Conservation (phyloP, 1,284 basidiomycete genomes). For the Coniferiporia sulphurascens region DNA sequence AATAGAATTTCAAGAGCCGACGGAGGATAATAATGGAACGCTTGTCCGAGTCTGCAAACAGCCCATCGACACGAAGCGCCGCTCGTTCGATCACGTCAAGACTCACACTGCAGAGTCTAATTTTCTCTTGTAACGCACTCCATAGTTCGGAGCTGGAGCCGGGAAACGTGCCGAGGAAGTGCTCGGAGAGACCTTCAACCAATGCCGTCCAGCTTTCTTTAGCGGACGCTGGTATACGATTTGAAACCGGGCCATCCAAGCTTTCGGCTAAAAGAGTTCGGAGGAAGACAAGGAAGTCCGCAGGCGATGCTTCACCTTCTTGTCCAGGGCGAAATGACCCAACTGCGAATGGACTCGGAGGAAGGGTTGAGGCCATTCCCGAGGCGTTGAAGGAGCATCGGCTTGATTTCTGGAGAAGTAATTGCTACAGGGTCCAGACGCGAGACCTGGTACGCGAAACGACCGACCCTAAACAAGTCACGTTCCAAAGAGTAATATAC, state of each 20-base stretch:
- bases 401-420: background rate
- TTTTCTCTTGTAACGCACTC: conserved; percentile 51
- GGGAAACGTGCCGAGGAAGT: conserved; percentile 48
- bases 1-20: conserved; percentile 47
- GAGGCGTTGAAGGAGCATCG: conserved; percentile 10
- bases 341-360: conserved; percentile 31
- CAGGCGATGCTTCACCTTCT: conserved; percentile 35
- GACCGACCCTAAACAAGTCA: conserved; percentile 6
- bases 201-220: conserved; percentile 36
- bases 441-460: background rate
- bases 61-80: conserved; percentile 42
- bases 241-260: conserved; percentile 26
- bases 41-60: conserved; percentile 42
- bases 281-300: conserved; percentile 42
- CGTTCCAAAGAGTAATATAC: background rate
- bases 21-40: conserved; percentile 45
- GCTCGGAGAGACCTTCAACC: conserved; percentile 45
- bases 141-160: conserved; percentile 41
- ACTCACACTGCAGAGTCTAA: conserved; percentile 47
- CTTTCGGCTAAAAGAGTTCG: conserved; percentile 35
- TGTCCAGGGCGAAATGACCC: conserved; percentile 37
- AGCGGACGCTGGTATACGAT: conserved; percentile 27
- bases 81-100: conserved; percentile 50
- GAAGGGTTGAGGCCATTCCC: conserved; percentile 27
- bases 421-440: background rate